Conservation (phyloP, 331 rosid species). For the Malus hybrid region DNA sequence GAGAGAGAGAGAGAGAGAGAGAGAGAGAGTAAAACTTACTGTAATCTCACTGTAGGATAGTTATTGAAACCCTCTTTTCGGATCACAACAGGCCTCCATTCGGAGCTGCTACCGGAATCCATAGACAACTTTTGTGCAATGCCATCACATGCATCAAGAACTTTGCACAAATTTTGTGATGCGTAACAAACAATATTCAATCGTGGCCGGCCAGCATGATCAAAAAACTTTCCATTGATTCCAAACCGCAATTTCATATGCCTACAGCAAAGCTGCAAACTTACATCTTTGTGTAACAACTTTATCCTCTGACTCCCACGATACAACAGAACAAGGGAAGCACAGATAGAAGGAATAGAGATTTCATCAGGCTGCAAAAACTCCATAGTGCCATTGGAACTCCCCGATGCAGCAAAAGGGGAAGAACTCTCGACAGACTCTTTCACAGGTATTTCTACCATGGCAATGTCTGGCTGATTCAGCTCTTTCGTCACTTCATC, state of each 20-base stretch:
- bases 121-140: conserved; percentile 38
- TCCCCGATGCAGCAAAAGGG: conserved; percentile 24
- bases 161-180: conserved; percentile 52
- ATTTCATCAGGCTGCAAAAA: conserved; percentile 57
- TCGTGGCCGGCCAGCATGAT: conserved; percentile 65
- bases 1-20: neutral
- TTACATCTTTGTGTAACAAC: conserved; percentile 48
- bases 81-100: conserved; percentile 66
- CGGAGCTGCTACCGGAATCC: conserved; percentile 62
- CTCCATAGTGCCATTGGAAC: conserved; percentile 15
- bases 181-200: conserved; percentile 63
- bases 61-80: conserved; percentile 67
- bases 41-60: conserved; percentile 78
- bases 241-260: conserved; percentile 80
- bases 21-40: conserved; percentile 52
- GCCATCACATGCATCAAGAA: conserved; percentile 72
- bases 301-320: conserved; percentile 62
- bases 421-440: conserved; percentile 32
- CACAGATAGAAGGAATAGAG: conserved; percentile 45
- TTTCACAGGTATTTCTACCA: conserved; percentile 33
- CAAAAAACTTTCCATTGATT: conserved; percentile 55
- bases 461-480: conserved; percentile 25
- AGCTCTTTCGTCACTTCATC: conserved; percentile 30
- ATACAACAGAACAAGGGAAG: conserved; percentile 37
- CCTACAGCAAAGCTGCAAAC: conserved; percentile 51